These are phyloP conservation scores for Wickerhamomyces sp. DNA, from an alignment of 1,139 yeast species.

Conservation along the genomic window DNA sequence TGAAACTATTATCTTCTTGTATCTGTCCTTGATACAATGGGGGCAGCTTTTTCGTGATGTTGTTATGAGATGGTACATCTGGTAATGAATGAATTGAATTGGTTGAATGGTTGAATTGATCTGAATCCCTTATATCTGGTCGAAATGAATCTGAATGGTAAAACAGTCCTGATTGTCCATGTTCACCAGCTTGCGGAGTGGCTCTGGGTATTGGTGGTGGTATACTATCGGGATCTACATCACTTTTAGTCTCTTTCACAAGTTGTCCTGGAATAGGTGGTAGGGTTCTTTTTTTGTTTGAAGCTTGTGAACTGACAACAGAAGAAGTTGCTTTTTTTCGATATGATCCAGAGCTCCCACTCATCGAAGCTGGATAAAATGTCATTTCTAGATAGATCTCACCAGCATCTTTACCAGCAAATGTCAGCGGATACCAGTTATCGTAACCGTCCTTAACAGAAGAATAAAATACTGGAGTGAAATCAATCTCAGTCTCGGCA, in stretches of 20 bases:
- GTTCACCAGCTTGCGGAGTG: neutral
- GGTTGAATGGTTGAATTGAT: slow-evolving; percentile 9
- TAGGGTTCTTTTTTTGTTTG: slow-evolving; percentile 30
- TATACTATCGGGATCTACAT: slow-evolving; percentile 8
- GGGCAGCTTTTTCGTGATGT: slow-evolving; percentile 2
- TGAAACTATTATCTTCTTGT: neutral
- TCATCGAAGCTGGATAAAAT: slow-evolving; percentile 55
- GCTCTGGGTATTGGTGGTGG: slow-evolving; percentile 25
- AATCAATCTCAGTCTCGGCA: slow-evolving; percentile 77
- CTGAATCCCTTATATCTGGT: slow-evolving; percentile 1
- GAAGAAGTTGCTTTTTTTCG: slow-evolving; percentile 2
- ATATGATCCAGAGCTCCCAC: neutral
- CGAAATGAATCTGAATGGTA: slow-evolving; percentile 6
- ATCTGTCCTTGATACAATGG: too few relatives aligned
- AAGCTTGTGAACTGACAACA: slow-evolving; percentile 6
- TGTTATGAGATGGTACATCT: slow-evolving; percentile 16
- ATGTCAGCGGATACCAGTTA: slow-evolving; percentile 71
- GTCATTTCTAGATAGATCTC: slow-evolving; percentile 88
- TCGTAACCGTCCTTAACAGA: slow-evolving; percentile 76
- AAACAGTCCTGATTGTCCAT: slow-evolving; percentile 1
- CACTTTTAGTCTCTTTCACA: slow-evolving; percentile 1
- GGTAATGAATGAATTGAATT: slow-evolving; percentile 19
- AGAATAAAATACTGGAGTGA: slow-evolving; percentile 63
- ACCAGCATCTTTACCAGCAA: slow-evolving; percentile 79
- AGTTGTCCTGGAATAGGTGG: slow-evolving; percentile 34